Evolutionary conservation across 2,329 filamentous ascomycete genomes (phyloP).

Genomic region (Verticillium longisporum): DNA sequence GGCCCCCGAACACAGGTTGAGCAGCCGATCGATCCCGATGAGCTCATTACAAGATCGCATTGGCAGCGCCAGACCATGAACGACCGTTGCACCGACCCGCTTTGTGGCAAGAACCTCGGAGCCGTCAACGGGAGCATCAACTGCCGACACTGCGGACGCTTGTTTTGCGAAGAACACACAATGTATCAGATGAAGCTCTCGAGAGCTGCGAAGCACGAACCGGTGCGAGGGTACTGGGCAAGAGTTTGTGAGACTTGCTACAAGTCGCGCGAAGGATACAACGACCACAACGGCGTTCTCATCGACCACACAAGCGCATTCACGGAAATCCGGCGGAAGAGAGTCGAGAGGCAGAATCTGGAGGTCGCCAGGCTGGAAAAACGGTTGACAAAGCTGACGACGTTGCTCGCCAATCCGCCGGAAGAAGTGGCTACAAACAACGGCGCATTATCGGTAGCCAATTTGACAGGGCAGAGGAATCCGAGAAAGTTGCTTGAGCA

Average conservation of each 20-base stretch:
- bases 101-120: conserved; percentile 74
- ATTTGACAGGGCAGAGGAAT: conserved; percentile 62
- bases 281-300: conserved; percentile 70
- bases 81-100: conserved; percentile 81
- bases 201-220: conserved; percentile 81
- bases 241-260: conserved; percentile 98
- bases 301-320: conserved; percentile 71
- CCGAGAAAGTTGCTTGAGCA: conserved; percentile 80
- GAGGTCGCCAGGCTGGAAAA: conserved; percentile 90
- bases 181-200: conserved; percentile 99
- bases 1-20: conserved; percentile 32
- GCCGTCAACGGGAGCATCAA: conserved; percentile 80
- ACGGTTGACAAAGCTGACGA: conserved; percentile 81
- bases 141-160: conserved; percentile 82
- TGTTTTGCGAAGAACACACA: conserved; percentile 96
- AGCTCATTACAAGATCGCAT: conserved; percentile 78
- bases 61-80: conserved; percentile 75
- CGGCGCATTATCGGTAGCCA: conserved; percentile 51
- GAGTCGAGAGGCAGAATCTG: conserved; percentile 76
- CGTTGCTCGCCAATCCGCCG: conserved; percentile 69
- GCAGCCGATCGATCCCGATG: conserved; percentile 66
- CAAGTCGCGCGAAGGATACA: conserved; percentile 92
- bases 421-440: conserved; percentile 51
- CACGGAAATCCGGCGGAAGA: conserved; percentile 61
- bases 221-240: conserved; percentile 85